Evolutionary conservation across 805 yeast genomes (phyloP).

Genomic region (Lachancea meyersii): DNA sequence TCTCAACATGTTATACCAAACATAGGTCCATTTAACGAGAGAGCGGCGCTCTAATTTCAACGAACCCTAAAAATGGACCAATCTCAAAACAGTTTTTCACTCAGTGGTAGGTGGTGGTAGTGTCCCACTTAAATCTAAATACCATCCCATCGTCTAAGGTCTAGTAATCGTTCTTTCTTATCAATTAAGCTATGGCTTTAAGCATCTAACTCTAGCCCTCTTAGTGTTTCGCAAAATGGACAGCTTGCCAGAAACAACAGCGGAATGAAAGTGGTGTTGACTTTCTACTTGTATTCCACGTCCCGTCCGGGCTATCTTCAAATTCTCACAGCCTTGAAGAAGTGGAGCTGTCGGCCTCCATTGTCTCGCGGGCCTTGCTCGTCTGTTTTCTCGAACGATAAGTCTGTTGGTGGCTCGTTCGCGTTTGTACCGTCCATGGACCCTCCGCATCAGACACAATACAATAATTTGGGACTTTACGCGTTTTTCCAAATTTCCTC

Average conservation of each 20-base stretch:
- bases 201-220: not conserved
- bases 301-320: too few relatives aligned
- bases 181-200: not conserved
- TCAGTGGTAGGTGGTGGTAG: not conserved
- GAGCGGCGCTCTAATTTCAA: not conserved
- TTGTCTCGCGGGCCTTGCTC: too few relatives aligned
- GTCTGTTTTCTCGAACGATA: too few relatives aligned
- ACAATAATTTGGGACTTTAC: too few relatives aligned
- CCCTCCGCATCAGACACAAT: too few relatives aligned
- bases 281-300: too few relatives aligned
- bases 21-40: not conserved
- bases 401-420: too few relatives aligned
- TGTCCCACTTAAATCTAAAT: not conserved
- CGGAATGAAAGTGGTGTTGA: too few relatives aligned
- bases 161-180: not conserved
- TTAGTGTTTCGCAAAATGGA: not conserved
- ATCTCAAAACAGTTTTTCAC: not conserved
- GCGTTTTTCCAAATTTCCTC: too few relatives aligned
- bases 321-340: too few relatives aligned
- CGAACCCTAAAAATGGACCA: not conserved
- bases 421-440: too few relatives aligned
- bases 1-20: not conserved
- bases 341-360: too few relatives aligned
- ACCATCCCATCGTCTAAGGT: not conserved
- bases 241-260: not conserved